These are phyloP conservation scores for Syzygium aromaticum DNA, from an alignment of 345 rosid genomes.

Conservation along the genomic window DNA sequence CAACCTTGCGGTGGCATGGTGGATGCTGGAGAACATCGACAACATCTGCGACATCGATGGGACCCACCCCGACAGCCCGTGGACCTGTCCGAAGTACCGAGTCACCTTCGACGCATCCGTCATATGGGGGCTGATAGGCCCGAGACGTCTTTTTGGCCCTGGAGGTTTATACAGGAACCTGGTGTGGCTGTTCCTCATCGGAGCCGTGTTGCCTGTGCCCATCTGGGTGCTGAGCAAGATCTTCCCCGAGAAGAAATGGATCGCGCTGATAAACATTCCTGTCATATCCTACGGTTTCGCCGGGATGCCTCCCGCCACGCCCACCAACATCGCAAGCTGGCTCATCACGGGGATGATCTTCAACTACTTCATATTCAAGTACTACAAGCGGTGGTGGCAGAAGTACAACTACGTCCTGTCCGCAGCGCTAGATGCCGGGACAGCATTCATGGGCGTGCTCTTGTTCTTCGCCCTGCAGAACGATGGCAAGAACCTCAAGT, in stretches of 20 bases:
- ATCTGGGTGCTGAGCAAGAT: slow-evolving; percentile 77
- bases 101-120: slow-evolving; percentile 98
- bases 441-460: slow-evolving; percentile 95
- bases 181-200: slow-evolving; percentile 91
- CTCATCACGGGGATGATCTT: slow-evolving; percentile 81
- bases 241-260: slow-evolving; percentile 93
- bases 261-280: slow-evolving; percentile 85
- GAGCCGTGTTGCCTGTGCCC: slow-evolving; percentile 92
- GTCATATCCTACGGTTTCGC: slow-evolving; percentile 97
- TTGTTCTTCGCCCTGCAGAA: slow-evolving; percentile 90
- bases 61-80: slow-evolving; percentile 76
- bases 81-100: slow-evolving; percentile 98
- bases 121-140: slow-evolving; percentile 96
- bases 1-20: slow-evolving; percentile 97
- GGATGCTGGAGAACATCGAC: slow-evolving; percentile 91
- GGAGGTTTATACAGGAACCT: slow-evolving; percentile 90
- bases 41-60: slow-evolving; percentile 75
- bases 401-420: slow-evolving; percentile 93
- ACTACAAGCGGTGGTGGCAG: slow-evolving; percentile 98
- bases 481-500: slow-evolving; percentile 38
- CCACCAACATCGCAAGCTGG: slow-evolving; percentile 98
- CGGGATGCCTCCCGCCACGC: slow-evolving; percentile 99
- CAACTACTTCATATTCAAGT: slow-evolving; percentile 86
- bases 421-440: slow-evolving; percentile 95
- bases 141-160: slow-evolving; percentile 75